phyloP scores from a whole-genome alignment of 1,139 yeast species.

The Saccharomyces uvarum region DNA sequence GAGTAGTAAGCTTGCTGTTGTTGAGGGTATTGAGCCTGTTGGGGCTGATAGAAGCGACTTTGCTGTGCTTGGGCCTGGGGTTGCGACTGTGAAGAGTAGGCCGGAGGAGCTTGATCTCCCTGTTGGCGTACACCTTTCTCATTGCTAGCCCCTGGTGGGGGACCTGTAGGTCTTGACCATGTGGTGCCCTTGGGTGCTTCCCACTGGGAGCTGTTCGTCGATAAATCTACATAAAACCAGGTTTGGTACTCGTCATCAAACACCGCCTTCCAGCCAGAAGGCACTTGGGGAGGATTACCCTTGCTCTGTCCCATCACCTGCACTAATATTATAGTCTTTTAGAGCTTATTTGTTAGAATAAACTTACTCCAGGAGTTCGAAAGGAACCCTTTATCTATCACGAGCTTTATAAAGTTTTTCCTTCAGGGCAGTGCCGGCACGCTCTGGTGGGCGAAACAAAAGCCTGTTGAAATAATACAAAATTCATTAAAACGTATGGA shows the following conservation, averaged over 20 bases:
- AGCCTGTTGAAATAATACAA: background rate
- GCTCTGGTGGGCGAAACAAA: background rate
- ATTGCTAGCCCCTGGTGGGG: conserved; percentile 21
- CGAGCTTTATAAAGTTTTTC: background rate
- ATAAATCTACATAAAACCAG: conserved; percentile 67
- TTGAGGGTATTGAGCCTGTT: conserved; percentile 7
- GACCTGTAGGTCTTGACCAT: conserved; percentile 29
- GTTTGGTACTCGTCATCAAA: conserved; percentile 75
- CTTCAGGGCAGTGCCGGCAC: background rate
- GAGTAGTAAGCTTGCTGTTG: background rate
- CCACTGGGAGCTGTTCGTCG: conserved; percentile 83
- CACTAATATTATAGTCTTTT: background rate
- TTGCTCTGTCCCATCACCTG: conserved; percentile 54
- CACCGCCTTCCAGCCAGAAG: conserved; percentile 81
- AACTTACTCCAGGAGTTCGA: background rate
- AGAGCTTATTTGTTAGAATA: background rate
- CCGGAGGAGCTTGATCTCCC: conserved; percentile 2
- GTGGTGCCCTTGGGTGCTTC: conserved; percentile 65
- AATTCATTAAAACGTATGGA: background rate
- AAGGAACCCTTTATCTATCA: background rate
- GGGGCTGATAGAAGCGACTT: conserved; percentile 5
- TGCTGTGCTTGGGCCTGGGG: conserved; percentile 8
- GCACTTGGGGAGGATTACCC: conserved; percentile 44
- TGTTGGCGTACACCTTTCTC: conserved; percentile 16
- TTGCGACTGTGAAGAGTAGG: conserved; percentile 8